Percentiles rank a stretch among this genome's conserved stretches.
These are phyloP conservation scores for Rhamnella rubrinervis DNA, from an alignment of 331 rosid genomes.

Conservation along the genomic window DNA sequence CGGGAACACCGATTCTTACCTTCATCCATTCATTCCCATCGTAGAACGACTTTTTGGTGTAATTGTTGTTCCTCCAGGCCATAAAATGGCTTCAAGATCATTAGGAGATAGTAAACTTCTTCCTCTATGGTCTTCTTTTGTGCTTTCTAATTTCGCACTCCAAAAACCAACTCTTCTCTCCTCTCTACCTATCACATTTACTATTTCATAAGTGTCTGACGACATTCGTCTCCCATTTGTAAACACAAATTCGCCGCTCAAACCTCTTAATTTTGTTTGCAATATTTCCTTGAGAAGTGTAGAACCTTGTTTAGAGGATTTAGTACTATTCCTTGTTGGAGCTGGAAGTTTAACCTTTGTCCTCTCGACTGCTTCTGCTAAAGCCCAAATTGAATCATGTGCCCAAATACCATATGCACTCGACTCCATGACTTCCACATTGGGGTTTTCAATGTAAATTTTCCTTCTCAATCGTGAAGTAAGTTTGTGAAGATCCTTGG, in stretches of 20 bases:
- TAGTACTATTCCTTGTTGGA: too few relatives aligned
- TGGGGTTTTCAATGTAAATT: too few relatives aligned
- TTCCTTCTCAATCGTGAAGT: too few relatives aligned
- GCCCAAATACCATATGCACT: too few relatives aligned
- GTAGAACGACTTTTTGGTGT: neutral
- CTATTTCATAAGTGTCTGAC: slow-evolving; percentile 7
- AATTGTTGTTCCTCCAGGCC: slow-evolving; percentile 27
- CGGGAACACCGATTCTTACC: slow-evolving; percentile 23
- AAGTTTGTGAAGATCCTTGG: too few relatives aligned
- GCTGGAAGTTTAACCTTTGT: neutral
- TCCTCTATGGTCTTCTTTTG: neutral
- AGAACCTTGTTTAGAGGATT: neutral
- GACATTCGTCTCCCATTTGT: neutral
- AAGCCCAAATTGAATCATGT: neutral
- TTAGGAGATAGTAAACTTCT: neutral
- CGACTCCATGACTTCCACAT: too few relatives aligned
- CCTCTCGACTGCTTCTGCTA: slow-evolving; percentile 26
- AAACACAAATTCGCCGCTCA: slow-evolving; percentile 18
- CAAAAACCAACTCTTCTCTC: slow-evolving; percentile 22
- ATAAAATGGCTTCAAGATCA: slow-evolving; percentile 14
- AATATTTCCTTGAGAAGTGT: slow-evolving; percentile 3
- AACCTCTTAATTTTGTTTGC: slow-evolving; percentile 8
- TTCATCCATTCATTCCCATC: neutral
- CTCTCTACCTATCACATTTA: neutral
- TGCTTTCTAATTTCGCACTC: neutral